Base-by-base conservation (phyloP, 805 yeast species). In the Starmerella apicola region DNA sequence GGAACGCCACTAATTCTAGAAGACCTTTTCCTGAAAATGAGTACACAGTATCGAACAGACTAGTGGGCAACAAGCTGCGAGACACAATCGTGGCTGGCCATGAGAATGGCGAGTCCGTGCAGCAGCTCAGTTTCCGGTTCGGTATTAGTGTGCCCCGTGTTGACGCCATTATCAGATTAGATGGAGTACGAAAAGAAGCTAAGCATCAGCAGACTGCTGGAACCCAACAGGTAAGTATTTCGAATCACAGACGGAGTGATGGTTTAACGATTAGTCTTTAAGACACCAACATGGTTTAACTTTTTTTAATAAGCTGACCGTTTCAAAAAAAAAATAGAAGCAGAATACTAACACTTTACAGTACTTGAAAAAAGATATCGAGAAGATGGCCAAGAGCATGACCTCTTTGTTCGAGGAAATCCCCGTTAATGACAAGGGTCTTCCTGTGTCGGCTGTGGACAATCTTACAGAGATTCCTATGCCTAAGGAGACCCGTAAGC, bases 381-480 rank as follows among this genome's bases (percentile, higher is more conserved):
- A 61, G 39, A 71, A 60, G 46, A 75, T 81, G 72, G 63, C 80
- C 5, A 54, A 61, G 5, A 66, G 75, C 15, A 68, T 91, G 76
- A 74, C 76, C 58, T 71, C 72, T 41, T 77, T 85, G 81, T 81
- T 88, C 65, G 95, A 95, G 61, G 70, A 39, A 60, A 63, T 41
- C 49, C 39, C 44, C 28, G 42, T 45, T 25, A 45, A 46, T 36
- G 51, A 48, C 34, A 33, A 41, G 28, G 53, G 54, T 20, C 36
- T 40, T 50, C 52, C 67, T 50, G 32, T 32, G 55, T 46, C 45
- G 15, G 45, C 48, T n/a, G 67, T 76, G 8, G 94, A 86, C 55
- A 81, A 84, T 57, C 67, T 85, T 56, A 81, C 94, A n/a, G 95
- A 88, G 66, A 82, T 86, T 66, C 95, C 95, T 25, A 76, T 81